A percentile compares a stretch with the other conserved stretches of the same genome.
Evolutionary conservation across 1,284 basidiomycete genomes (phyloP).

Genomic region (Agaricales sp.): DNA sequence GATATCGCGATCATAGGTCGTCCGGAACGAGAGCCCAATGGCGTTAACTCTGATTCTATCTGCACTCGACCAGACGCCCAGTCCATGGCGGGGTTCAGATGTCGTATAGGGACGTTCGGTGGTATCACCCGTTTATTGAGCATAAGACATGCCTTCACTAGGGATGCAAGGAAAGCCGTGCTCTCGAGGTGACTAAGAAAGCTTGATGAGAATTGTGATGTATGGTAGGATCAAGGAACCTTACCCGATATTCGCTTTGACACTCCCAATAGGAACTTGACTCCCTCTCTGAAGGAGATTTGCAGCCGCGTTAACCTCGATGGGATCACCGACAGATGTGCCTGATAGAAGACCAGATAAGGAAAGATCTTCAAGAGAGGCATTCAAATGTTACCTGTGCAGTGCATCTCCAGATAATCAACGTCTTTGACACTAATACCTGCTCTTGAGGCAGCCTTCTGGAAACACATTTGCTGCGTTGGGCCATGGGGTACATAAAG

Average conservation of each 20-base stretch:
- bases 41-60: not conserved
- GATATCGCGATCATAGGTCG: slow-evolving; percentile 25
- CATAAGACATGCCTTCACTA: slow-evolving; percentile 30
- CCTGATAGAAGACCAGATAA: slow-evolving; percentile 15
- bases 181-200: slow-evolving; percentile 29
- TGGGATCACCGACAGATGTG: slow-evolving; percentile 38
- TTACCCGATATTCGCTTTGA: slow-evolving; percentile 38
- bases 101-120: slow-evolving; percentile 26
- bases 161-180: slow-evolving; percentile 27
- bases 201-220: not conserved
- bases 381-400: slow-evolving; percentile 24
- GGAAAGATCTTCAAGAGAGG: slow-evolving; percentile 2
- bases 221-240: slow-evolving; percentile 7
- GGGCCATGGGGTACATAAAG: slow-evolving; percentile 26
- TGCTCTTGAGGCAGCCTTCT: slow-evolving; percentile 21
- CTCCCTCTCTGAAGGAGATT: slow-evolving; percentile 20
- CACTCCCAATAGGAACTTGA: slow-evolving; percentile 27
- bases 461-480: slow-evolving; percentile 25
- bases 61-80: slow-evolving; percentile 17
- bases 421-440: slow-evolving; percentile 24
- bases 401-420: slow-evolving; percentile 38
- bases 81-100: slow-evolving; percentile 25
- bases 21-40: slow-evolving; percentile 13
- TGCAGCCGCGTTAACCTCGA: slow-evolving; percentile 38
- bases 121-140: slow-evolving; percentile 25